Conservation (phyloP, 495 filamentous ascomycete genomes). For the Penicillium herquei region DNA sequence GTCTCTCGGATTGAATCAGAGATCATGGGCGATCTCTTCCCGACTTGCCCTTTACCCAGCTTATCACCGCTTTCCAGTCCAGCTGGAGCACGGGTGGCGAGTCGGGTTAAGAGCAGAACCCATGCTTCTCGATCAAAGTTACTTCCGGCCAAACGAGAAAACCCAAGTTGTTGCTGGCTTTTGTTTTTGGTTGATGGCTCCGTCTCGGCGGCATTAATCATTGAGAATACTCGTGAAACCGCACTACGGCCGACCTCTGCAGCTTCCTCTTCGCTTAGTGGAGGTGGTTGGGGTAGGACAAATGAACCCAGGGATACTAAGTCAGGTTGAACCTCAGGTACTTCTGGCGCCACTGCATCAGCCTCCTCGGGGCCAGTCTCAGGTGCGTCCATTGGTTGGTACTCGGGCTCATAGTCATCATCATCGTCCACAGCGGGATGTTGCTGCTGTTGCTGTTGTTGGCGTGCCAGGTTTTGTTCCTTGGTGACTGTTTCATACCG, state of each 20-base stretch:
- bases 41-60: slow-evolving; percentile 26
- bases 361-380: slow-evolving; percentile 72
- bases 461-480: slow-evolving; percentile 35
- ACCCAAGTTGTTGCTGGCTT: slow-evolving; percentile 52
- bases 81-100: slow-evolving; percentile 77
- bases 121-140: slow-evolving; percentile 86
- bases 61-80: slow-evolving; percentile 56
- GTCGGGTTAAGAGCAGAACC: slow-evolving; percentile 79
- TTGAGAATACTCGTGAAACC: slow-evolving; percentile 72
- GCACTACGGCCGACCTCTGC: slow-evolving; percentile 65
- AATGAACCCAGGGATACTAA: slow-evolving; percentile 65
- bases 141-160: slow-evolving; percentile 81
- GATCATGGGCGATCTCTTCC: slow-evolving; percentile 38
- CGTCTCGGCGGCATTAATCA: slow-evolving; percentile 68
- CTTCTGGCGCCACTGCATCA: slow-evolving; percentile 60
- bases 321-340: slow-evolving; percentile 48
- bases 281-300: slow-evolving; percentile 73
- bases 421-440: slow-evolving; percentile 68
- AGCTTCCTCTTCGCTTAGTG: slow-evolving; percentile 65
- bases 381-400: slow-evolving; percentile 66
- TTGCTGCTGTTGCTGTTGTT: slow-evolving; percentile 30
- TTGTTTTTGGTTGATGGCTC: slow-evolving; percentile 46
- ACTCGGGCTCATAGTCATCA: slow-evolving; percentile 86
- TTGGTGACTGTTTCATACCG: slow-evolving; percentile 47
- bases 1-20: slow-evolving; percentile 72